Evolutionary conservation across 2,329 filamentous ascomycete species (phyloP).

Genomic region (Stachybotrys echinatus): DNA sequence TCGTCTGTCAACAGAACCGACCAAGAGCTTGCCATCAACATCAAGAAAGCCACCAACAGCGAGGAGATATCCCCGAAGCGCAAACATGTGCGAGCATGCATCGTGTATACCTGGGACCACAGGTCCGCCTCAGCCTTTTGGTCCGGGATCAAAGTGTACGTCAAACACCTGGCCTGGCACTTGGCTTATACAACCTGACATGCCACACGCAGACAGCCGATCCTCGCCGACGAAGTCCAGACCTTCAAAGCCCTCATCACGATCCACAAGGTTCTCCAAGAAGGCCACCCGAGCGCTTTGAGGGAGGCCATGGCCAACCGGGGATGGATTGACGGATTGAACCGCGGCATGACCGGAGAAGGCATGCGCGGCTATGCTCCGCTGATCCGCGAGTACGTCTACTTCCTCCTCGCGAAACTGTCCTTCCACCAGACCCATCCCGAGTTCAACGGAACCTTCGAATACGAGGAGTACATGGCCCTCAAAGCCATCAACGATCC

Average conservation of each 20-base stretch:
- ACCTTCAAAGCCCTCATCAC: slow-evolving; percentile 98
- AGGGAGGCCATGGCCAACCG: slow-evolving; percentile 85
- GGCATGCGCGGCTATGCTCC: slow-evolving; percentile 86
- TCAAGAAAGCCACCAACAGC: slow-evolving; percentile 63
- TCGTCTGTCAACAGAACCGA: slow-evolving; percentile 47
- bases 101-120: slow-evolving; percentile 99
- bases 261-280: slow-evolving; percentile 94
- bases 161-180: slow-evolving; percentile 19
- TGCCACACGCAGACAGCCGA: slow-evolving; percentile 66
- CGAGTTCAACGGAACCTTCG: slow-evolving; percentile 97
- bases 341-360: slow-evolving; percentile 75
- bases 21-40: slow-evolving; percentile 64
- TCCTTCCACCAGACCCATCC: slow-evolving; percentile 95
- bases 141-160: slow-evolving; percentile 97
- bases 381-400: slow-evolving; percentile 94
- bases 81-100: slow-evolving; percentile 97
- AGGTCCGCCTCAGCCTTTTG: slow-evolving; percentile 93
- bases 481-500: slow-evolving; percentile 98
- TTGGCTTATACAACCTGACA: neutral
- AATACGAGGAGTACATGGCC: slow-evolving; percentile 98
- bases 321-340: slow-evolving; percentile 88
- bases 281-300: slow-evolving; percentile 84
- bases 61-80: slow-evolving; percentile 66
- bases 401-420: slow-evolving; percentile 89
- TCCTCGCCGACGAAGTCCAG: slow-evolving; percentile 95